Conservation (phyloP, 805 yeast genomes). For the Lipomyces spencermartinsiae region DNA sequence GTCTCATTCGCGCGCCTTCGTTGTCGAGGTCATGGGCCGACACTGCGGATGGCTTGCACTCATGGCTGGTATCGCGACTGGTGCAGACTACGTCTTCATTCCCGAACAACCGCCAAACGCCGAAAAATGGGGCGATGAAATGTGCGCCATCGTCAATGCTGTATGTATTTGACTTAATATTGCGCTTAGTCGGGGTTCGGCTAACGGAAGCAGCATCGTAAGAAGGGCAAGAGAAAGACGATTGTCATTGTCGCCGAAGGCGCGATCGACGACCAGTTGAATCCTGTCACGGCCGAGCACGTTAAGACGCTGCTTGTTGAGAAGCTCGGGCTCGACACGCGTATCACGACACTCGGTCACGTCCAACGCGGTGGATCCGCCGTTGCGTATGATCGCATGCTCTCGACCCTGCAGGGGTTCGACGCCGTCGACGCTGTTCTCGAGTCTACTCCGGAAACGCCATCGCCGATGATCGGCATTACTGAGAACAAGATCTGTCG, state of each 20-base stretch:
- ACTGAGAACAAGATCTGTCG: constrained; percentile 86
- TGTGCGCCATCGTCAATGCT: constrained; percentile 67
- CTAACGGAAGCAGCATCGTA: constrained; percentile 65
- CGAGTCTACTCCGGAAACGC: constrained; percentile 84
- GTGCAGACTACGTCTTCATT: constrained; percentile 91
- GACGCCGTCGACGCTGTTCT: constrained; percentile 95
- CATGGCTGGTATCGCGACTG: constrained; percentile 96
- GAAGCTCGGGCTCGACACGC: constrained; percentile 83
- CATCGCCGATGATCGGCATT: constrained; percentile 93
- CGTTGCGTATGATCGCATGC: constrained; percentile 87
- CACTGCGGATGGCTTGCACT: constrained; percentile 99
- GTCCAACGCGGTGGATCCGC: constrained; percentile 99
- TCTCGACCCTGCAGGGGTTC: constrained; percentile 96
- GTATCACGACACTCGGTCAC: constrained; percentile 95
- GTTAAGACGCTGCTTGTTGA: constrained; percentile 84
- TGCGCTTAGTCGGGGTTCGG: background rate
- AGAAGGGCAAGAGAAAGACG: constrained; percentile 88
- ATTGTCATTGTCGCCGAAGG: constrained; percentile 98
- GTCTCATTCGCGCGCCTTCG: constrained; percentile 97
- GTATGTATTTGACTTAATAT: constrained; percentile 13
- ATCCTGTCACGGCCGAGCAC: constrained; percentile 78
- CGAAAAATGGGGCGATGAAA: constrained; percentile 77
- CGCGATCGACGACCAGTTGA: constrained; percentile 81
- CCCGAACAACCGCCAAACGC: constrained; percentile 91
- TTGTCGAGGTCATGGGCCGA: constrained; percentile 98